A percentile compares a stretch with the other conserved stretches of the same genome.
Evolutionary conservation across 768 basidiomycete genomes (phyloP).

Genomic region (Podaxis sp.): DNA sequence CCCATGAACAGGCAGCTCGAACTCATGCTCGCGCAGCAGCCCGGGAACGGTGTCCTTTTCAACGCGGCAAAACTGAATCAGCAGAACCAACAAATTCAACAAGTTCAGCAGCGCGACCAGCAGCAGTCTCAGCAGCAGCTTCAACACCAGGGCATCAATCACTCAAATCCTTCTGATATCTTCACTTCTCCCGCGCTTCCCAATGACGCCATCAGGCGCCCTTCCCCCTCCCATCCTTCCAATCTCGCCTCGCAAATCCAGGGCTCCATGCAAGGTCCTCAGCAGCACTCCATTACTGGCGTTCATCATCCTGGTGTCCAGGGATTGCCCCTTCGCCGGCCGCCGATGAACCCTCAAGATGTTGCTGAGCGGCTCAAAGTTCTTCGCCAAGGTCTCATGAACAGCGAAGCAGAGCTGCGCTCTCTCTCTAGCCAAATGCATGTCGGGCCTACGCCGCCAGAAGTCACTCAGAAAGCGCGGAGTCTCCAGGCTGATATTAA

Average conservation of each 20-base stretch:
- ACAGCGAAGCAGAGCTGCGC: slow-evolving; percentile 2
- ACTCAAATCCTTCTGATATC: slow-evolving; percentile 36
- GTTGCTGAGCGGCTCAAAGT: slow-evolving; percentile 4
- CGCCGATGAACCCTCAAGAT: neutral
- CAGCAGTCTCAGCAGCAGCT: slow-evolving; percentile 26
- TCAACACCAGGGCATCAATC: slow-evolving; percentile 31
- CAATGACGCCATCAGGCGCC: slow-evolving; percentile 43
- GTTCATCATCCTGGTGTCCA: slow-evolving; percentile 1
- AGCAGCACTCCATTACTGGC: neutral
- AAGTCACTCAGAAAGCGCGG: neutral
- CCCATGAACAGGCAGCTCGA: slow-evolving; percentile 36
- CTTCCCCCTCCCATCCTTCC: slow-evolving; percentile 38
- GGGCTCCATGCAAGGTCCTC: slow-evolving; percentile 6
- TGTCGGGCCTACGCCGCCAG: neutral
- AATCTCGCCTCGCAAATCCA: slow-evolving; percentile 19
- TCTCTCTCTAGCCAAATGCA: slow-evolving; percentile 7
- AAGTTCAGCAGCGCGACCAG: slow-evolving; percentile 27
- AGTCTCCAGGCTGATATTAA: slow-evolving; percentile 5
- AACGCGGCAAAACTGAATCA: slow-evolving; percentile 30
- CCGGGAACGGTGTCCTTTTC: slow-evolving; percentile 38
- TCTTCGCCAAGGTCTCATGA: neutral
- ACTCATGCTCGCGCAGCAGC: slow-evolving; percentile 43
- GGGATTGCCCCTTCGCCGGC: neutral
- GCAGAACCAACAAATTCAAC: slow-evolving; percentile 26
- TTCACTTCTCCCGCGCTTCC: slow-evolving; percentile 43